phyloP scores from a whole-genome alignment of 805 yeast species.

The Cyberlindnera euphorbiiphila region DNA sequence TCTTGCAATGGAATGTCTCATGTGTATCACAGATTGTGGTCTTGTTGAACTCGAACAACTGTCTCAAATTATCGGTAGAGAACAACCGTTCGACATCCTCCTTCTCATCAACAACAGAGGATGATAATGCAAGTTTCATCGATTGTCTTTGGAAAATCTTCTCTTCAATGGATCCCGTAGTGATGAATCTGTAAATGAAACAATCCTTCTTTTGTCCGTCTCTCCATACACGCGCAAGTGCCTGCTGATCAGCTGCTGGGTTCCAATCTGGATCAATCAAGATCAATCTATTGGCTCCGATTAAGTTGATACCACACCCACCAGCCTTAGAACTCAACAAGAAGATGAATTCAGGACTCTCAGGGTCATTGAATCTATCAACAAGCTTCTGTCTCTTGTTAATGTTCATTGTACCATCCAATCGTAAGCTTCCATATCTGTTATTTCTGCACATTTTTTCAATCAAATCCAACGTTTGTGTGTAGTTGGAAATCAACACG shows the following conservation, averaged over 20 bases:
- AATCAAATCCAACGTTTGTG: slow-evolving; percentile 88
- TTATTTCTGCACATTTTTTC: slow-evolving; percentile 78
- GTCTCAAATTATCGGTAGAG: slow-evolving; percentile 73
- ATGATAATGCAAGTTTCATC: slow-evolving; percentile 86
- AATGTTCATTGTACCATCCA: slow-evolving; percentile 91
- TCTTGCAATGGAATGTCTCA: slow-evolving; percentile 81
- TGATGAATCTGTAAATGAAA: slow-evolving; percentile 87
- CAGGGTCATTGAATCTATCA: slow-evolving; percentile 87
- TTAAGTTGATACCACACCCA: slow-evolving; percentile 96
- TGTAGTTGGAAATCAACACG: slow-evolving; percentile 90
- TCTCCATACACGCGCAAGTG: slow-evolving; percentile 97
- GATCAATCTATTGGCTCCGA: slow-evolving; percentile 91
- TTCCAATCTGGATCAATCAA: slow-evolving; percentile 95
- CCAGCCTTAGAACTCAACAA: slow-evolving; percentile 94
- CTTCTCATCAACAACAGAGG: slow-evolving; percentile 95
- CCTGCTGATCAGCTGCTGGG: slow-evolving; percentile 98
- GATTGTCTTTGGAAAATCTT: slow-evolving; percentile 94
- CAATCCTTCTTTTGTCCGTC: slow-evolving; percentile 98
- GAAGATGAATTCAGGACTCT: slow-evolving; percentile 82
- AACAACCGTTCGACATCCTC: slow-evolving; percentile 92
- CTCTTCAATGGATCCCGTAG: slow-evolving; percentile 95
- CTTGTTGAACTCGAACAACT: slow-evolving; percentile 67
- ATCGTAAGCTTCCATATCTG: slow-evolving; percentile 71
- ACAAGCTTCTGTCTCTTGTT: slow-evolving; percentile 91
- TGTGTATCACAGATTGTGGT: slow-evolving; percentile 85